These are phyloP conservation scores for Cryptosporidium meleagridis DNA, from an alignment of 169 alveolate species.

Conservation along the genomic window DNA sequence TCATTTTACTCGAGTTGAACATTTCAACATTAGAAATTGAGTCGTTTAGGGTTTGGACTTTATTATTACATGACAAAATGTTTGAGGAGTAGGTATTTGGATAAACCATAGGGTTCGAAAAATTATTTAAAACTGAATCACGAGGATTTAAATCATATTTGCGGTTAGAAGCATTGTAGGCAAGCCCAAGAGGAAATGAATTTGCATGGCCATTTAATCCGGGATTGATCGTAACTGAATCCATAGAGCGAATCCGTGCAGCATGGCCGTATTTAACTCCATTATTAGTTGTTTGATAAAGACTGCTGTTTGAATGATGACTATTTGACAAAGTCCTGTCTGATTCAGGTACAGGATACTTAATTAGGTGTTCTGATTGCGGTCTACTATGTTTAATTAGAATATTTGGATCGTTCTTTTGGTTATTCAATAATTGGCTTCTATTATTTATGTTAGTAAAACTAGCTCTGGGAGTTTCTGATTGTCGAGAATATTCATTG, in stretches of 20 bases:
- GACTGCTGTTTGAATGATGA: neutral
- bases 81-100: constrained; percentile 42
- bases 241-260: constrained; percentile 8
- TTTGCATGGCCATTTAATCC: neutral
- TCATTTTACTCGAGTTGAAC: neutral
- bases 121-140: neutral
- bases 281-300: neutral
- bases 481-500: neutral
- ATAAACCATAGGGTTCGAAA: constrained; percentile 8
- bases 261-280: neutral
- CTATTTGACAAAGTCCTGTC: neutral
- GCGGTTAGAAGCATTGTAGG: neutral
- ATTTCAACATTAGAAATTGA: neutral
- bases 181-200: neutral
- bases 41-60: neutral
- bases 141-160: neutral
- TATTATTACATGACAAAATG: neutral
- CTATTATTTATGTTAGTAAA: neutral
- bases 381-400: constrained; percentile 28
- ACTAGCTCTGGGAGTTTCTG: neutral
- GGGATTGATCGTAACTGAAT: constrained; percentile 21
- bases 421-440: neutral
- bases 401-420: neutral
- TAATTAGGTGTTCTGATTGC: constrained; percentile 32
- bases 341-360: neutral